These are phyloP conservation scores for Oryza australiensis DNA, from an alignment of 176 grass and related monocot genomes.

Conservation along the genomic window DNA sequence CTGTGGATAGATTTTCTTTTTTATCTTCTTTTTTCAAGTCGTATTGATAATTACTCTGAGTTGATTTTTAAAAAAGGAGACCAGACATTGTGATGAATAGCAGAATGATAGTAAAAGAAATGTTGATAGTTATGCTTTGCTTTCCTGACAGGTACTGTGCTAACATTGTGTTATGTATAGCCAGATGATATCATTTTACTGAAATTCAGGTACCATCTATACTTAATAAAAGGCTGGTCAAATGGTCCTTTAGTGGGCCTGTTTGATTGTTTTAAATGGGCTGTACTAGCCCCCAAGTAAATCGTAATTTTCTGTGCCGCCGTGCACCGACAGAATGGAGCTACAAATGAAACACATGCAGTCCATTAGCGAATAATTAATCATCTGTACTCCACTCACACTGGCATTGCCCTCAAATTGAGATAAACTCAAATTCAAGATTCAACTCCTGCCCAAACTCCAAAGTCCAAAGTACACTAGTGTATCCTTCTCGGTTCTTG, in stretches of 20 bases:
- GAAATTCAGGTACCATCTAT: neutral
- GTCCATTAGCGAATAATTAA: neutral
- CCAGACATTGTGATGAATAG: neutral
- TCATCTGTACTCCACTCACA: neutral
- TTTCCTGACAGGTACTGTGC: neutral
- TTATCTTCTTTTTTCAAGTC: neutral
- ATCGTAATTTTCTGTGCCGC: neutral
- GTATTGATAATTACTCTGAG: neutral
- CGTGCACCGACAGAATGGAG: neutral
- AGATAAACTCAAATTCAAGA: neutral
- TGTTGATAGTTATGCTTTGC: neutral
- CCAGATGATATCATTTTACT: neutral
- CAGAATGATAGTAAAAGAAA: neutral
- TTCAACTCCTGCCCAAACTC: neutral
- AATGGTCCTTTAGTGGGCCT: neutral
- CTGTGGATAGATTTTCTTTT: constrained; percentile 33
- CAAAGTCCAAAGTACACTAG: neutral
- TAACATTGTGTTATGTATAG: neutral
- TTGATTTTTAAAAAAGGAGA: neutral
- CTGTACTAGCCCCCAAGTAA: neutral
- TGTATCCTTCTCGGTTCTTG: neutral
- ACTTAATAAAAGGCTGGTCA: neutral
- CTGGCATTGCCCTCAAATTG: neutral
- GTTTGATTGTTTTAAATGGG: neutral
- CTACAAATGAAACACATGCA: neutral